Evolutionary conservation across 768 basidiomycete species (phyloP).

Genomic region (Rubroboletus pulcherrimus): DNA sequence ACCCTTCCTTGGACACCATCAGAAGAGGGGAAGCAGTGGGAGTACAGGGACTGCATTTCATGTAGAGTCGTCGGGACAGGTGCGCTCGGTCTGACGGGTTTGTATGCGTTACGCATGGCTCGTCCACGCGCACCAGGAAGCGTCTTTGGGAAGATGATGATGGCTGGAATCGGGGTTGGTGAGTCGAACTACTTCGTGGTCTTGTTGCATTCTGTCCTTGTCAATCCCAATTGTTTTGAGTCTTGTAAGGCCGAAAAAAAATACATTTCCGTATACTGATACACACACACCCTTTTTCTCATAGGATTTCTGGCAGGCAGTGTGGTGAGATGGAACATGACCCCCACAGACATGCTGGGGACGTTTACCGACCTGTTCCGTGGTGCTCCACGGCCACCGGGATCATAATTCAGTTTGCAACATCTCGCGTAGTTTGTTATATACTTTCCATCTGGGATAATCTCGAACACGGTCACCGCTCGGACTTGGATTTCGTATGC

Average conservation of each 20-base stretch:
- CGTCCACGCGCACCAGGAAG: slow-evolving; percentile 62
- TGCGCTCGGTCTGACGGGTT: slow-evolving; percentile 57
- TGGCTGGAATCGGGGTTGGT: slow-evolving; percentile 65
- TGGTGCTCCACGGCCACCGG: neutral
- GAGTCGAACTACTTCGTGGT: slow-evolving; percentile 18
- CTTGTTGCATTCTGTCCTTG: neutral
- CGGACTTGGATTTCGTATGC: neutral
- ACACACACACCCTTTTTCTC: neutral
- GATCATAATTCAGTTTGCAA: slow-evolving; percentile 1
- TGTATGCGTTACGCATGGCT: slow-evolving; percentile 65
- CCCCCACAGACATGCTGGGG: slow-evolving; percentile 22
- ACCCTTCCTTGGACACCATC: neutral
- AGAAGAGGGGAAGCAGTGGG: slow-evolving; percentile 10
- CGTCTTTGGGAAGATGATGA: slow-evolving; percentile 53
- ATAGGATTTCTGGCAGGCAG: slow-evolving; percentile 31
- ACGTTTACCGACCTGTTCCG: slow-evolving; percentile 12
- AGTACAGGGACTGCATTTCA: slow-evolving; percentile 56
- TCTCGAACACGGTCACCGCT: neutral
- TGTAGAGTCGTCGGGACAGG: slow-evolving; percentile 68
- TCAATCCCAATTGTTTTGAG: neutral
- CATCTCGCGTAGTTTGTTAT: neutral
- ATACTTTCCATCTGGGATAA: neutral
- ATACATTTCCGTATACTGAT: slow-evolving; percentile 7
- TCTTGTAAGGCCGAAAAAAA: neutral
- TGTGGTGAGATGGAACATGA: slow-evolving; percentile 30